Evolutionary conservation across 306 rosid species (phyloP), one percentile per base, ranked within the genome.

Genomic region (Begonia loranthoides): DNA sequence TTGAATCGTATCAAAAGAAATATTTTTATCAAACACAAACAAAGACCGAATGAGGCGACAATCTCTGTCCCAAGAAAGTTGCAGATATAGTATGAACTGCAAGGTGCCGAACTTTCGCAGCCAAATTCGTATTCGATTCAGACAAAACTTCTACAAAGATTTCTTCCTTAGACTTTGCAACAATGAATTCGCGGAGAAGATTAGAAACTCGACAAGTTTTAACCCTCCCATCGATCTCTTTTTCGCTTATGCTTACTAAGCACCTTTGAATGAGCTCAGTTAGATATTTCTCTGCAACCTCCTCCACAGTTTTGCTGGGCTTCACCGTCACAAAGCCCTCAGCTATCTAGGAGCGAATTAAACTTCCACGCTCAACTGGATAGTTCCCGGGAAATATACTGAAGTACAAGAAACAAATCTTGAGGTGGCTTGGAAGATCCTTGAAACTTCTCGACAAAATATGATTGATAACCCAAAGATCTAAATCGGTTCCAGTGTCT

Each of bases 161-260:
- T 39, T 15, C 41, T 1, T 1, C 46, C 14, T 39, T 49, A 3
- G 56, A 17, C 47, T n/a, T 43, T n/a, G 47, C 15, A 9, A 40
- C 50, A 47, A 49, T 19, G 56, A 49, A 49, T 21, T 39, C 49
- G 9, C 55, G 49, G n/a, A 59, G 56, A 17, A 59, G 50, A 54
- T 38, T 49, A 9, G 2, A 19, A 38, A 59, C 64, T 10, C 49
- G 41, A n/a, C 55, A 19, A 3, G 21, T 49, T 46, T 38, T 50
- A 39, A 39, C 64, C 41, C 46, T 17, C 9, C 64, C 64, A 49
- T 59, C 19, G 1, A 50, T 21, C 15, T 59, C 64, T 17, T 19
- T 38, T 41, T 46, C 9, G 15, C 21, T 39, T 4, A 14, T 39
- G 10, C 5, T 6, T 3, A 59, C 56, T 47, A 59, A 50, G 14